Evolutionary conservation across 139 green algal species (phyloP).

Genomic region (Tetradesmus lagerheimii): DNA sequence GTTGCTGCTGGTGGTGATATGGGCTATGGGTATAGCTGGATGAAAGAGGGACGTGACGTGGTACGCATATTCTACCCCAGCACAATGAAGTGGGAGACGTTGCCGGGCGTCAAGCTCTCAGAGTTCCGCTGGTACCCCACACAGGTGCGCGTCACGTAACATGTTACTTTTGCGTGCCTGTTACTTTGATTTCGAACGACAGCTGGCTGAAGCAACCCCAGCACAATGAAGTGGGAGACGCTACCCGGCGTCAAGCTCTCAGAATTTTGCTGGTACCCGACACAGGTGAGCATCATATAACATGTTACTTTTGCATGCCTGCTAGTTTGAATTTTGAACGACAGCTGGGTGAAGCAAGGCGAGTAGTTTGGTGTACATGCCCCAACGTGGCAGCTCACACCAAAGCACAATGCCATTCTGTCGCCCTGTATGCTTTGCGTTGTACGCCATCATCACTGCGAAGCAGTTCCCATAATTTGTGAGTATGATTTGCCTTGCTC

Average conservation of each 20-base stretch:
- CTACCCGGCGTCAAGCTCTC: conserved; percentile 40
- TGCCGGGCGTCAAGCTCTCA: conserved; percentile 44
- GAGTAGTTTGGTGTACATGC: no score
- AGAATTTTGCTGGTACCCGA: conserved; percentile 48
- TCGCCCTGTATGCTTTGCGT: no score
- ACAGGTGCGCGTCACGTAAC: conserved; percentile 11
- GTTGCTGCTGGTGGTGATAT: conserved; percentile 36
- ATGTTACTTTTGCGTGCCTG: not conserved
- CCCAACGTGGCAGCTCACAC: no score
- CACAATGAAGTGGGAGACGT: conserved; percentile 27
- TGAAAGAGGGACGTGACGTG: conserved; percentile 49
- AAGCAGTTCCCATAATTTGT: not conserved
- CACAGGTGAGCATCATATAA: conserved; percentile 18
- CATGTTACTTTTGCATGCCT: not conserved
- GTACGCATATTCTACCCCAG: conserved; percentile 41
- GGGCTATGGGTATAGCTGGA: conserved; percentile 33
- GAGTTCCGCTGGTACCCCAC: conserved; percentile 51
- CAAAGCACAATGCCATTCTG: no score
- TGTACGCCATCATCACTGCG: not conserved
- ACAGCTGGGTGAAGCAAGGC: not conserved
- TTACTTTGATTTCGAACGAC: no score
- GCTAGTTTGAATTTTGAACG: not conserved
- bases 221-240: conserved; percentile 26
- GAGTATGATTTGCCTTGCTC: not conserved
- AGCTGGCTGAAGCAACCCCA: not conserved